Percentiles rank a stretch among this genome's conserved stretches.
phyloP scores from a whole-genome alignment of 441 rosid species.

The Adansonia gregorii region DNA sequence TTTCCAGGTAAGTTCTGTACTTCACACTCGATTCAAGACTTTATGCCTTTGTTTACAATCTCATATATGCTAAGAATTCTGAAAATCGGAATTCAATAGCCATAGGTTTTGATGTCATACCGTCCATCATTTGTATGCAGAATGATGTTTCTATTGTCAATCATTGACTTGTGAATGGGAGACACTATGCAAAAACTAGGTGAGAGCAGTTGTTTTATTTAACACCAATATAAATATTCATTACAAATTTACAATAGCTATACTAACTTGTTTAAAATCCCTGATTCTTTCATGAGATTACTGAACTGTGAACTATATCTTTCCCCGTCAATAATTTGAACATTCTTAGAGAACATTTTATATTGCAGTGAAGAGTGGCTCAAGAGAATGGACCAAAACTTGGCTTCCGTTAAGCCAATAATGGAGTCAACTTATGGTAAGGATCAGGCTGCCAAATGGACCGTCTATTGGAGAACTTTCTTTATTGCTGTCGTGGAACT shows the following conservation, averaged over 20 bases:
- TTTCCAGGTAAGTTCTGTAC: slow-evolving; percentile 57
- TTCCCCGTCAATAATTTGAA: neutral
- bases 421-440: slow-evolving; percentile 83
- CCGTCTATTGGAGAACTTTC: slow-evolving; percentile 82
- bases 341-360: neutral
- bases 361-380: slow-evolving; percentile 77
- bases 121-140: slow-evolving; percentile 34
- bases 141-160: slow-evolving; percentile 68
- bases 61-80: neutral
- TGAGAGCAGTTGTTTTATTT: slow-evolving; percentile 17
- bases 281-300: slow-evolving; percentile 5
- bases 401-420: slow-evolving; percentile 53
- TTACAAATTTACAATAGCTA: neutral
- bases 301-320: neutral
- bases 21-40: no score
- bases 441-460: slow-evolving; percentile 78
- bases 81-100: neutral
- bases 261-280: neutral
- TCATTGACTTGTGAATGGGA: slow-evolving; percentile 82
- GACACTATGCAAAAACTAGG: slow-evolving; percentile 82
- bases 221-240: neutral
- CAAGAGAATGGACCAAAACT: slow-evolving; percentile 74
- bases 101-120: neutral
- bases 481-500: slow-evolving; percentile 82
- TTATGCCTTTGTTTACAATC: neutral